Conservation (phyloP, 2,329 filamentous ascomycete genomes). For the Cucurbitaria berberidis region DNA sequence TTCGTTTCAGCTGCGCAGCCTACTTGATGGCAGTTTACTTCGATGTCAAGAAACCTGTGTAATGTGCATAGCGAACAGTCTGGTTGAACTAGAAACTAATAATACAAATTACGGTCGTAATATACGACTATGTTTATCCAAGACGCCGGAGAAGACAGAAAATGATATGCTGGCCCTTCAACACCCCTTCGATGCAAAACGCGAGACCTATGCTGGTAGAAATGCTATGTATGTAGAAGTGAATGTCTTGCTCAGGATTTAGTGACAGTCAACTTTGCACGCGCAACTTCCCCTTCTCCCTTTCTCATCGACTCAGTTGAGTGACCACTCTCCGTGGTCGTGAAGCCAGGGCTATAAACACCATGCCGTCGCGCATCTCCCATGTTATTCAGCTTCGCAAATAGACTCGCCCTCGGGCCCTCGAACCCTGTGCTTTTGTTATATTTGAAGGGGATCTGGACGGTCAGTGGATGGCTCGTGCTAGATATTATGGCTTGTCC, state of each 20-base stretch:
- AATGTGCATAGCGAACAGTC: not conserved
- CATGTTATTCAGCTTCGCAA: conserved; percentile 13
- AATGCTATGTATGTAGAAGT: too few species aligned
- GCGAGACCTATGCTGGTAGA: too few species aligned
- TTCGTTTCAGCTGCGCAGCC: too few species aligned
- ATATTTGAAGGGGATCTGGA: conserved; percentile 24
- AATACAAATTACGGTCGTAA: not conserved
- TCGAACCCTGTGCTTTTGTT: conserved; percentile 24
- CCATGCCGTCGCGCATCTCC: conserved; percentile 15
- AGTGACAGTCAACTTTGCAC: not conserved
- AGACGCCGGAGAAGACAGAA: not conserved
- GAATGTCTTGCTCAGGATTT: not conserved
- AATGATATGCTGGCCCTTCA: not conserved
- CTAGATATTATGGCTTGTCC: conserved; percentile 24
- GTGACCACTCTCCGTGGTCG: not conserved
- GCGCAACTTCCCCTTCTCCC: not conserved
- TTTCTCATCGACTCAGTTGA: not conserved
- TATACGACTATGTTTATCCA: not conserved
- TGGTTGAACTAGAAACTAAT: not conserved
- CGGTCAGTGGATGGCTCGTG: conserved; percentile 26
- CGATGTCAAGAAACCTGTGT: too few species aligned
- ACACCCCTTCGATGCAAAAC: too few species aligned
- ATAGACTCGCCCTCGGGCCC: conserved; percentile 20
- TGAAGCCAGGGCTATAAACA: not conserved
- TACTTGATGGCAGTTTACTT: too few species aligned